phyloP scores from a whole-genome alignment of 768 basidiomycete genomes.

The Leccinum subtestaceum region DNA sequence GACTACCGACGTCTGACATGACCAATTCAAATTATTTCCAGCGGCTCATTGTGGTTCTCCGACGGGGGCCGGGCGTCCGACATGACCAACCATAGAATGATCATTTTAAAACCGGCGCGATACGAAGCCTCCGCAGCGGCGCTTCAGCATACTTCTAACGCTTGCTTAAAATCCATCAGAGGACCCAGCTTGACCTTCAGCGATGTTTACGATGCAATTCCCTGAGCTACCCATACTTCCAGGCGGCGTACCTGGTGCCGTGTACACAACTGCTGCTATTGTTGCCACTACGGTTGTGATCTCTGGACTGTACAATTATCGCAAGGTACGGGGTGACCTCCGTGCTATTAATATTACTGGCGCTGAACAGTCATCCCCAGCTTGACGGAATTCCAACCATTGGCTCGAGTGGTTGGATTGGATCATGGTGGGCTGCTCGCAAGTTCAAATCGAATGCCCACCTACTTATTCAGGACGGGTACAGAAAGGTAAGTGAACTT shows the following conservation, averaged over 20 bases:
- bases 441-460: constrained; percentile 18
- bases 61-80: no score
- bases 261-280: constrained; percentile 5
- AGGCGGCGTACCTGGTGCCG: background rate
- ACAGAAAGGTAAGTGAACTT: constrained; percentile 25
- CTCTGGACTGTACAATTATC: constrained; percentile 2
- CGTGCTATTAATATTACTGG: background rate
- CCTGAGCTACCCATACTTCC: background rate
- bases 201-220: background rate
- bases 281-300: constrained; percentile 4
- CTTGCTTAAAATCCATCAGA: no score
- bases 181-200: no score
- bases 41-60: no score
- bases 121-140: no score
- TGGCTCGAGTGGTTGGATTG: constrained; percentile 23
- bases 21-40: no score
- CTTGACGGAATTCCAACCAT: constrained; percentile 32
- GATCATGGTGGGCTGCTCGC: constrained; percentile 28
- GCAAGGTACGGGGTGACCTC: constrained; percentile 1
- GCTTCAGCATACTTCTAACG: no score
- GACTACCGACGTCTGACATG: no score
- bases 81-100: no score
- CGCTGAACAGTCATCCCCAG: constrained; percentile 6
- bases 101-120: no score
- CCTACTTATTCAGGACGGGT: constrained; percentile 32